These are phyloP conservation scores for Exophiala alcalophila DNA, from an alignment of 2,329 filamentous ascomycete species.

Conservation along the genomic window DNA sequence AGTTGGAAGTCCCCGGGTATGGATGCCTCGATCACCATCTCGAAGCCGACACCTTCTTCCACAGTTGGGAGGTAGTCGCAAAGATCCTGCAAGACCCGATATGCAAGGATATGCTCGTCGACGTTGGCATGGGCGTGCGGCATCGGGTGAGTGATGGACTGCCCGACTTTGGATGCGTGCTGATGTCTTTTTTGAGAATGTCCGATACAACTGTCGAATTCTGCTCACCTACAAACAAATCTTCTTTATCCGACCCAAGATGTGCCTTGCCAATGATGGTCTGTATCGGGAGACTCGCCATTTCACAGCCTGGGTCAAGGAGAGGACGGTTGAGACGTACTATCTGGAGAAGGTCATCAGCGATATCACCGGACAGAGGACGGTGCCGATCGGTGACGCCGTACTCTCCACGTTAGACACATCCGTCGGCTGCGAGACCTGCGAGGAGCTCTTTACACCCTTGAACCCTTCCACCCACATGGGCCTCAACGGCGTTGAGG, in stretches of 20 bases:
- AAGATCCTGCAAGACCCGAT: slow-evolving; percentile 59
- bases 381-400: slow-evolving; percentile 66
- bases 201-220: slow-evolving; percentile 65
- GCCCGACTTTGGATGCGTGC: not conserved
- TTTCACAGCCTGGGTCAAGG: slow-evolving; percentile 63
- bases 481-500: slow-evolving; percentile 62
- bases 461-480: slow-evolving; percentile 26
- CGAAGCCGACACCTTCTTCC: slow-evolving; percentile 53
- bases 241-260: slow-evolving; percentile 68
- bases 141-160: slow-evolving; percentile 17
- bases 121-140: slow-evolving; percentile 37
- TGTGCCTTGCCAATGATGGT: slow-evolving; percentile 69
- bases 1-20: slow-evolving; percentile 59
- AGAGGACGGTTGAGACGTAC: slow-evolving; percentile 59
- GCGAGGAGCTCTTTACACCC: slow-evolving; percentile 63
- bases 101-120: slow-evolving; percentile 64
- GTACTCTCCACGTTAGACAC: slow-evolving; percentile 63
- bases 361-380: slow-evolving; percentile 54
- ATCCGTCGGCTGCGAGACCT: slow-evolving; percentile 59
- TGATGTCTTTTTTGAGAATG: slow-evolving; percentile 39
- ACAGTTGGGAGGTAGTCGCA: slow-evolving; percentile 62
- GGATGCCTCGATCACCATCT: slow-evolving; percentile 65
- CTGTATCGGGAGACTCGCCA: slow-evolving; percentile 61
- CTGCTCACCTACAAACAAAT: slow-evolving; percentile 65
- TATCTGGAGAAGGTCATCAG: slow-evolving; percentile 60